Evolutionary conservation across 306 rosid species (phyloP).

Genomic region (Mucuna pruriens): DNA sequence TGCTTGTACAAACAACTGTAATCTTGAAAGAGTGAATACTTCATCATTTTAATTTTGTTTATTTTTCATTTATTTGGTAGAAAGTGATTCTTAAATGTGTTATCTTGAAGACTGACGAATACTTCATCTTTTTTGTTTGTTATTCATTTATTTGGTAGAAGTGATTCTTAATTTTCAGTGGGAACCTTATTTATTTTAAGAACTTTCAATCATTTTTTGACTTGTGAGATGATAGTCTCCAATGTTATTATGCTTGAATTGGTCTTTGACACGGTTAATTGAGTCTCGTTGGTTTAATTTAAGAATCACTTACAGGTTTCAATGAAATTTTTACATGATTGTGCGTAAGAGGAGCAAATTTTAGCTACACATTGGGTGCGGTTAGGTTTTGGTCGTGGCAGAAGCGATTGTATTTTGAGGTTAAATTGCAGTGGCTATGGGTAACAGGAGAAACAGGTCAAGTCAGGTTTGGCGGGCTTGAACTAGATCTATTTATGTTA

Average conservation of each 20-base stretch:
- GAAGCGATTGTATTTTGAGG: too few species aligned
- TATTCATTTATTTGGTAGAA: neutral
- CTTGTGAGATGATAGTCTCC: neutral
- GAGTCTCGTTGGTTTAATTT: neutral
- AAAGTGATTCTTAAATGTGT: neutral
- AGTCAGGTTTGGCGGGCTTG: too few species aligned
- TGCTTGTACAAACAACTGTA: neutral
- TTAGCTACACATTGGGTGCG: neutral
- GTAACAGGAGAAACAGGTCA: too few species aligned
- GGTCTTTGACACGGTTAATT: neutral
- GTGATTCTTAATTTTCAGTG: neutral
- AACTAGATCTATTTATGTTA: too few species aligned
- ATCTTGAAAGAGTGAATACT: neutral
- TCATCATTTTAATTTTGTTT: neutral
- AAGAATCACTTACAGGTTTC: neutral
- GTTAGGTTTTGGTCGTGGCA: too few species aligned
- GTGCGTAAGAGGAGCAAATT: neutral
- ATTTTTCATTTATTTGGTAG: slow-evolving; percentile 1
- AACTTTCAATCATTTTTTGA: neutral
- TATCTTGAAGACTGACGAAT: neutral
- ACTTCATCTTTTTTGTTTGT: neutral
- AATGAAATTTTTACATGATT: neutral
- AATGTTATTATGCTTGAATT: neutral
- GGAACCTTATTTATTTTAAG: neutral
- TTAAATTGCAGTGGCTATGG: too few species aligned